Base-by-base conservation (phyloP, 2,329 filamentous ascomycete species). In the Lecanicillium sp. region DNA sequence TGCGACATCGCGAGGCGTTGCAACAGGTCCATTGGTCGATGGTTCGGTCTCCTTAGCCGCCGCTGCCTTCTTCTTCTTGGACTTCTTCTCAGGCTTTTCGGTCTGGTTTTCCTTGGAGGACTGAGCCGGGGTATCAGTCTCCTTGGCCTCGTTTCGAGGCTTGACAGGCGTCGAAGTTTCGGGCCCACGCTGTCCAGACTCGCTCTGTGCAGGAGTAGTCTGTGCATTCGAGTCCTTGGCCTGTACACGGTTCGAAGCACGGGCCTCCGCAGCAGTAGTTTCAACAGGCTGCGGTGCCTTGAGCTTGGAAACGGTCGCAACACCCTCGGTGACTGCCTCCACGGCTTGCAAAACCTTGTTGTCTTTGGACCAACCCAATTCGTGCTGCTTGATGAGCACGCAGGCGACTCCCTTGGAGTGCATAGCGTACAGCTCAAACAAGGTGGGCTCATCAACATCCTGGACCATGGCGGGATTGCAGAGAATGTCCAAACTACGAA, bases 391-490 rank as follows among this genome's bases (percentile, higher is more conserved):
- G 57, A 98, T 79, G 46, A 80, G 80, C 38, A 96, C 59, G 51
- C 85, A 90, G 14, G 89, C 89, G n/a, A 96, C 88, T 44, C 92
- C 92, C 64, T 88, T 94, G 9, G 92, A 95, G 60, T 98, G 90
- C 83, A 95, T 94, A 22, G 87, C 84, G 57, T 98, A 98, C 9
- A 98, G 72, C 65, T 98, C 92, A 53, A 98, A 96, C 12, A 95
- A 65, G 0, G 82, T 79, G 13, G 78, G 77, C 46, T 92, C 83
- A 16, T 83, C 80, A 17, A 69, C 69, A 29, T 76, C 74, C 43
- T 78, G 70, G 6, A 71, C 64, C 45, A 78, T 74, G 40, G 81
- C 75, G 25, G 83, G 79, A 49, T 73, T 80, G 52, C 81, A 78
- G 18, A 96, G 73, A 53, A 98, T 86, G 53, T 95, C 88, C 40